These are phyloP conservation scores for Rhinocladiella mackenziei DNA, from an alignment of 2,329 filamentous ascomycete genomes.

Conservation along the genomic window DNA sequence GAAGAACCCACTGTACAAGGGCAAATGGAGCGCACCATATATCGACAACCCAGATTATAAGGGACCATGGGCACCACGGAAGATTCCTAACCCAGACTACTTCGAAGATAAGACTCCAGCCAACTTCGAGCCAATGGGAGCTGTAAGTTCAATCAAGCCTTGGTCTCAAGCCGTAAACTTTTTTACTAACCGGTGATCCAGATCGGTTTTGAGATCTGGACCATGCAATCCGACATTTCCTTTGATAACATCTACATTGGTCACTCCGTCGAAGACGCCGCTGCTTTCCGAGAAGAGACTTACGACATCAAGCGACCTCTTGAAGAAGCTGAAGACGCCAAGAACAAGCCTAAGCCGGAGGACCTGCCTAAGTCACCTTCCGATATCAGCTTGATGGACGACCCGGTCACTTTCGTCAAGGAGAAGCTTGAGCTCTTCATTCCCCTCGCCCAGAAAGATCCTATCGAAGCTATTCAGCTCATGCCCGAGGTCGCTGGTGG, in stretches of 20 bases:
- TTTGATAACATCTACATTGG: conserved; percentile 99
- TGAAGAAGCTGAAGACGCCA: conserved; percentile 72
- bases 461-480: conserved; percentile 77
- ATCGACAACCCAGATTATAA: conserved; percentile 99
- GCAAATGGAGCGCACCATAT: conserved; percentile 89
- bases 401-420: conserved; percentile 80
- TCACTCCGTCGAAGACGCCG: conserved; percentile 89
- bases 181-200: conserved; percentile 39
- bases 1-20: conserved; percentile 96
- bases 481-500: conserved; percentile 87
- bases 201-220: conserved; percentile 99
- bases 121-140: conserved; percentile 97
- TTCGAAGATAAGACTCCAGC: conserved; percentile 95
- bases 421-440: conserved; percentile 94
- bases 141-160: conserved; percentile 58
- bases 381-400: conserved; percentile 83
- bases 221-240: conserved; percentile 97
- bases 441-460: conserved; percentile 75
- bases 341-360: conserved; percentile 71
- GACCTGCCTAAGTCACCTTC: conserved; percentile 63
- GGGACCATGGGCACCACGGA: conserved; percentile 87
- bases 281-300: conserved; percentile 81
- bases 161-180: conserved; percentile 1
- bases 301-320: conserved; percentile 82
- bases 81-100: conserved; percentile 95